Conservation (phyloP, 1,139 yeast species). For the Blastobotrys arbuscula region DNA sequence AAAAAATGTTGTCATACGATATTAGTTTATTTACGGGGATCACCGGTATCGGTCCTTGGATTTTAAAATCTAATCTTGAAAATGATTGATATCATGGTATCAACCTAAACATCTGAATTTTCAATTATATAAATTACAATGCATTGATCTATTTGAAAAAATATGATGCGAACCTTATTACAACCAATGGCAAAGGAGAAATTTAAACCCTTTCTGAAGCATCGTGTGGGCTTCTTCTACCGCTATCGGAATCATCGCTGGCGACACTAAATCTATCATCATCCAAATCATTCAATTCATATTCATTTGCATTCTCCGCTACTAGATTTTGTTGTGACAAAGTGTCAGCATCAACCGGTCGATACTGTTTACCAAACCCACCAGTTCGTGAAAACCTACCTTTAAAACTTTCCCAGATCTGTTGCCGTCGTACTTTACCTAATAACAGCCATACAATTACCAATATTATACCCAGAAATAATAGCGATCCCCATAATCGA, state of each 20-base stretch:
- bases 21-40: background rate
- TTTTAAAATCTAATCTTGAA: too few species aligned
- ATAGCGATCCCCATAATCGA: slow-evolving; percentile 51
- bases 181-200: too few species aligned
- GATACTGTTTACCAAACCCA: background rate
- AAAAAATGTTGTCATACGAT: background rate
- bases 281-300: slow-evolving; percentile 24
- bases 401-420: slow-evolving; percentile 27
- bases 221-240: too few species aligned
- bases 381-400: slow-evolving; percentile 13
- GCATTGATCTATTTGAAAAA: too few species aligned
- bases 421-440: slow-evolving; percentile 38
- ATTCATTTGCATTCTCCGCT: slow-evolving; percentile 19
- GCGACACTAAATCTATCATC: slow-evolving; percentile 17
- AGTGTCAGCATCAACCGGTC: background rate
- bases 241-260: slow-evolving; percentile 10
- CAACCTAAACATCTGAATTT: too few species aligned
- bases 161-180: too few species aligned
- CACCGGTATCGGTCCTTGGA: too few species aligned
- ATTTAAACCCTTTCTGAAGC: slow-evolving; percentile 1
- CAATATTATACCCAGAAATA: slow-evolving; percentile 41
- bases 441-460: slow-evolving; percentile 45
- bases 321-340: background rate
- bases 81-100: too few species aligned
- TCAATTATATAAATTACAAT: too few species aligned